Percentiles rank a stretch among this genome's conserved stretches.
Evolutionary conservation across 257 asterid species (phyloP).

Genomic region (Coffea canephora): DNA sequence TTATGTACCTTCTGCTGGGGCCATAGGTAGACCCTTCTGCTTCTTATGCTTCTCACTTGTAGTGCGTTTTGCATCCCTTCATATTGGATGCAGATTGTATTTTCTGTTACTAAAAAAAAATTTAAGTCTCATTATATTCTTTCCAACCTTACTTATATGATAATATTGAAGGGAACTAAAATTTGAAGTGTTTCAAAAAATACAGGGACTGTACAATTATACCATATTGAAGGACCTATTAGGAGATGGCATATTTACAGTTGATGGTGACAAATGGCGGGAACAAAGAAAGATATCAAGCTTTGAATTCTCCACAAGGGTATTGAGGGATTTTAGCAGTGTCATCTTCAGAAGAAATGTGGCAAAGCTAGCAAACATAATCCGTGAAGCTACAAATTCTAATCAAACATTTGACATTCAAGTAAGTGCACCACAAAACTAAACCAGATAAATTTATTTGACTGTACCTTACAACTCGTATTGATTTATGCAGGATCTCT

Average conservation of each 20-base stretch:
- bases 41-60: neutral
- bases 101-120: neutral
- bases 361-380: conserved; percentile 41
- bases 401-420: conserved; percentile 50
- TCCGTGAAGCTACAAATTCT: conserved; percentile 45
- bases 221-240: conserved; percentile 40
- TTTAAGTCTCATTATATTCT: no score
- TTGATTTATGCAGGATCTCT: conserved; percentile 33
- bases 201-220: conserved; percentile 55
- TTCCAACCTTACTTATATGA: neutral
- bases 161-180: neutral
- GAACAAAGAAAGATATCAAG: conserved; percentile 72
- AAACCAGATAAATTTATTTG: no score
- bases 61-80: neutral
- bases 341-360: conserved; percentile 54
- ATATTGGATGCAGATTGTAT: neutral
- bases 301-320: conserved; percentile 67
- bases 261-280: conserved; percentile 79
- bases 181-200: neutral
- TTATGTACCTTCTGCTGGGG: neutral
- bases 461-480: neutral
- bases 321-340: conserved; percentile 58
- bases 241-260: conserved; percentile 77
- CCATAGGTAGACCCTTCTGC: neutral
- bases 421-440: conserved; percentile 31